phyloP scores from a whole-genome alignment of 495 filamentous ascomycete genomes.

The Talaromyces liani region DNA sequence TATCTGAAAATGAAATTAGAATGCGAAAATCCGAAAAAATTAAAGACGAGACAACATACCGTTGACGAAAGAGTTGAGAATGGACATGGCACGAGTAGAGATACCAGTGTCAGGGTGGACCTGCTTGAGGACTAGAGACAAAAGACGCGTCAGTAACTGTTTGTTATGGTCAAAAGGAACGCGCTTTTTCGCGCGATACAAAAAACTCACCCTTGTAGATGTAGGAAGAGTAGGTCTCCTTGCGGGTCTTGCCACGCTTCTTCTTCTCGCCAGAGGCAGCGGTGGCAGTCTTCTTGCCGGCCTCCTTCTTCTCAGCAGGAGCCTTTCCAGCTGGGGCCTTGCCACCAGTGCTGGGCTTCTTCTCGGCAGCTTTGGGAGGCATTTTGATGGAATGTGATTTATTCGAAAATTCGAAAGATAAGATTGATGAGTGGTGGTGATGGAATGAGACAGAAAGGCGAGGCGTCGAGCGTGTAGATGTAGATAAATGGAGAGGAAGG shows the following conservation, averaged over 20 bases:
- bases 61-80: constrained; percentile 99
- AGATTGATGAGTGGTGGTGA: constrained; percentile 19
- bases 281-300: constrained; percentile 90
- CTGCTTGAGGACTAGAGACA: constrained; percentile 85
- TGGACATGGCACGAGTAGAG: constrained; percentile 99
- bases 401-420: constrained; percentile 16
- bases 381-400: constrained; percentile 51
- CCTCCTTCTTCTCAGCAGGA: constrained; percentile 97
- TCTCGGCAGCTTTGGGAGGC: constrained; percentile 89
- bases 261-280: constrained; percentile 96
- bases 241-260: constrained; percentile 99
- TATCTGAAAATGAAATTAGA: constrained; percentile 53
- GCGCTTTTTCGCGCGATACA: background rate
- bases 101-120: constrained; percentile 99
- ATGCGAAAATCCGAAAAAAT: constrained; percentile 21
- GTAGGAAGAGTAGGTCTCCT: constrained; percentile 99
- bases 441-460: constrained; percentile 28
- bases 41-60: constrained; percentile 50
- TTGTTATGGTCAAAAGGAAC: constrained; percentile 9
- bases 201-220: constrained; percentile 92
- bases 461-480: constrained; percentile 35
- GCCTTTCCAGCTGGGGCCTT: constrained; percentile 92
- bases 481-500: constrained; percentile 6
- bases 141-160: constrained; percentile 31
- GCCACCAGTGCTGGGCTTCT: constrained; percentile 94